Evolutionary conservation across 257 asterid species (phyloP), one percentile per base, ranked within the genome.

Genomic region (Anisodus acutangulus): DNA sequence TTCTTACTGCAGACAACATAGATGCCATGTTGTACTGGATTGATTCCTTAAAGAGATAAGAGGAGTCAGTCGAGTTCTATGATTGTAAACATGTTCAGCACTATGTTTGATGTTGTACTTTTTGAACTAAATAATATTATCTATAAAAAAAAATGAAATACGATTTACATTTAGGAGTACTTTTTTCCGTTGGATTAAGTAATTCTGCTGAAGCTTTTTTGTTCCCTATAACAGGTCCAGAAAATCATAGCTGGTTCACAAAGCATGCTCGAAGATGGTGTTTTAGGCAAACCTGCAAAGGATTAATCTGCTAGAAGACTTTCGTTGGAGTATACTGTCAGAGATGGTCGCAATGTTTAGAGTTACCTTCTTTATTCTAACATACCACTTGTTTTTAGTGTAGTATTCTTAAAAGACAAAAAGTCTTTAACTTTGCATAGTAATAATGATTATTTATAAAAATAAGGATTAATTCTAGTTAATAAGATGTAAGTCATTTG

Each of bases 241-340:
- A 93, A 82, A 87, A 76, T 90, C 86, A 91, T 94, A 26, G 94
- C 97, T 45, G 90, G 90, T 3, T 90, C 93, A 0, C 97, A 97
- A 9, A 87, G 91, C 84, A 41, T 92, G 89, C 86, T 87, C 1
- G 94, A 93, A 74, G 97, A 89, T 64, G 53, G 88, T n/a, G 39
- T 89, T 49, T 85, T 89, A 0, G 88, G 76, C 35, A 91, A 91
- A 85, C 87, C 98, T 17, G 49, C 84, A 45, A 90, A 88, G 84
- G 64, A 87, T 45, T 81, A 88, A 45, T 67, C 91, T 1, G 82
- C 87, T 11, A 92, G 91, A 88, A 89, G 91, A 85, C 86, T 88
- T 45, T 88, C 94, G 0, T 31, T 84, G 79, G 92, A 86, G 54
- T 87, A 78, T 82, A 59, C 88, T 4, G 82, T 76, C 16, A 89